A percentile compares a stretch with the other conserved stretches of the same genome.
Conservation (phyloP, 192 early-diverging fungal species). For the Entomortierella chlamydospora region DNA sequence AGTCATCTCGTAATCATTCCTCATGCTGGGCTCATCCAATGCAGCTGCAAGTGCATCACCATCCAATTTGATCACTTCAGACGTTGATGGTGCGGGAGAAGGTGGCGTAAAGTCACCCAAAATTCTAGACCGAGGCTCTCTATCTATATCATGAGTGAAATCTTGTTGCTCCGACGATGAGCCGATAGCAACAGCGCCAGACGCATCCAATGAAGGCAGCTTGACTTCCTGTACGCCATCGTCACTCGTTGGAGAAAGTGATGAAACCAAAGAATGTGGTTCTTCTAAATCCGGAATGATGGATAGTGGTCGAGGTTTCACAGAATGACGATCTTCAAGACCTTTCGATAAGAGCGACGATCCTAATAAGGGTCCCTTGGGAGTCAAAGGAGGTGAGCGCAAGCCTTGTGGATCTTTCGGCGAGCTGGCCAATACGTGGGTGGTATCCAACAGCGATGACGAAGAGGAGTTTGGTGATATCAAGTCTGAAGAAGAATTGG, state of each 20-base stretch:
- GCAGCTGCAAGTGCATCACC: not conserved
- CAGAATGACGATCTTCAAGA: not conserved
- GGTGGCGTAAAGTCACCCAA: conserved; percentile 11
- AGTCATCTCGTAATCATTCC: not conserved
- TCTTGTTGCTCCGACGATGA: conserved; percentile 6
- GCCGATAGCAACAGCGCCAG: not conserved
- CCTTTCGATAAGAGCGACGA: not conserved
- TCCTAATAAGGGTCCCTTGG: too few relatives aligned
- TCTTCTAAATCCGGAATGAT: conserved; percentile 42
- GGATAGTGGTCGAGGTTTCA: conserved; percentile 21
- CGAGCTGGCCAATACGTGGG: not conserved
- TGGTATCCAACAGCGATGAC: not conserved
- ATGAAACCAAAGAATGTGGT: not conserved
- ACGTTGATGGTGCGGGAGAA: not conserved
- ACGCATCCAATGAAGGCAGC: not conserved
- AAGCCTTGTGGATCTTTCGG: conserved; percentile 8
- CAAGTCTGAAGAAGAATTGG: not conserved
- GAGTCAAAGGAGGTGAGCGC: conserved; percentile 37
- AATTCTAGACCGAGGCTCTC: conserved; percentile 1
- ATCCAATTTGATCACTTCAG: conserved; percentile 1
- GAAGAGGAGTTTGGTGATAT: not conserved
- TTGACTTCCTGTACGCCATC: not conserved
- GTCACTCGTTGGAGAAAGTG: not conserved
- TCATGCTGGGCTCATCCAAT: conserved; percentile 8
- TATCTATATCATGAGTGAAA: not conserved